Percentiles rank a stretch among this genome's conserved stretches.
Conservation (phyloP, 345 rosid genomes). For the Luvunga scandens region DNA sequence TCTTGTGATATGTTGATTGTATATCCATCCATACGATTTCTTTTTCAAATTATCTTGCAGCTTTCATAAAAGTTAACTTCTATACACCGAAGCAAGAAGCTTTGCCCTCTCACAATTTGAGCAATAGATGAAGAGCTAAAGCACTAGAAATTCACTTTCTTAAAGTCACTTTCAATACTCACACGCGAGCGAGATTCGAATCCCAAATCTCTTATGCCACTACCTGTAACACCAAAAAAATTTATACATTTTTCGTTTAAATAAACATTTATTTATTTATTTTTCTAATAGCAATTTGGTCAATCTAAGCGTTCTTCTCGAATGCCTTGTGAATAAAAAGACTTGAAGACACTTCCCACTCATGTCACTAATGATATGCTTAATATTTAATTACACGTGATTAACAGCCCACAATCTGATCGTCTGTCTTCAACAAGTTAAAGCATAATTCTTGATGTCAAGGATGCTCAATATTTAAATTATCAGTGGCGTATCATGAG, state of each 20-base stretch:
- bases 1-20: no score
- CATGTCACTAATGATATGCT: no score
- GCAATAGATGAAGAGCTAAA: not conserved
- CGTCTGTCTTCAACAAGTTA: not conserved
- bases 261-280: not conserved
- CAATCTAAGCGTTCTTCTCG: not conserved
- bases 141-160: not conserved
- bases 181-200: no score
- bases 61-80: no score
- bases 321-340: not conserved
- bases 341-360: no score
- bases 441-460: not conserved
- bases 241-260: not conserved
- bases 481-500: no score
- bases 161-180: not conserved
- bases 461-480: no score
- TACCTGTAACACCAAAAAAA: no score
- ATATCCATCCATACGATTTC: no score
- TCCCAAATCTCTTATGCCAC: no score
- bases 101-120: not conserved
- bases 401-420: not conserved
- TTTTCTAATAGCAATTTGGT: not conserved
- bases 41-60: no score
- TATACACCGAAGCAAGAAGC: no score
- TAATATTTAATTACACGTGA: constrained; percentile 8